Base-by-base conservation (phyloP, 768 basidiomycete species). In the Termitomyces titanicus region DNA sequence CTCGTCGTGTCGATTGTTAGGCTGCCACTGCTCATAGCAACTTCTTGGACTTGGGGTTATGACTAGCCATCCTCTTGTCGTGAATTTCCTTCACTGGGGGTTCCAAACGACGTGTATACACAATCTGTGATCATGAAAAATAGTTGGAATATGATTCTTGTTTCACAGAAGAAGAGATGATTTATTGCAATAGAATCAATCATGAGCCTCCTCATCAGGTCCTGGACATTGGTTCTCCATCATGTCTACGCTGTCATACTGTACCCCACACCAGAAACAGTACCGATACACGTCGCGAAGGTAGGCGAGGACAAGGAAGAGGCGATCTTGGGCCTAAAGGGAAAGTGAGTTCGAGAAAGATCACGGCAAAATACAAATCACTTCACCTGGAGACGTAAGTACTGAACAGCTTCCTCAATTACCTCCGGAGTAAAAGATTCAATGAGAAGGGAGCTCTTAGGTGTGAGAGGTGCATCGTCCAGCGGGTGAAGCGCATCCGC, bases 221-320 rank as follows among this genome's bases (percentile, higher is more conserved):
- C 92, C 92, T 6, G 92, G 92, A 68, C 92, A 94, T 53, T 83
- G 75, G 35, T 63, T 68, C 37, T 71, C 71, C 74, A 94, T 72
- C 47, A 89, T 87, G 15, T 80, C 79, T 6, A 71, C 67, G 59
- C 77, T 74, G 5, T 79, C 77, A 64, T 93, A 94, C 61, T 84
- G 79, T 12, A 86, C 80, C 12, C 92, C 92, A 66, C 92, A 94
- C 89, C 91, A 94, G 69, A 92, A 93, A 66, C 92, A 94, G 66
- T 94, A 94, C 5, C 75, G 66, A 67, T 92, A 82, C 57, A 74
- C 78, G 37, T 81, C 75, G 24, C 92, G 86, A 47, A 94, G 79
- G 68, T 94, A 92, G 5, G 80, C 71, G 24, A 93, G 74, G 17
- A 92, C 82, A 44, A 86, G 72, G 37, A 76, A 70, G 34, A 94